A percentile compares a stretch with the other conserved stretches of the same genome.
phyloP scores from a whole-genome alignment of 2,329 filamentous ascomycete genomes.

The Paraphaeosphaeria minitans region DNA sequence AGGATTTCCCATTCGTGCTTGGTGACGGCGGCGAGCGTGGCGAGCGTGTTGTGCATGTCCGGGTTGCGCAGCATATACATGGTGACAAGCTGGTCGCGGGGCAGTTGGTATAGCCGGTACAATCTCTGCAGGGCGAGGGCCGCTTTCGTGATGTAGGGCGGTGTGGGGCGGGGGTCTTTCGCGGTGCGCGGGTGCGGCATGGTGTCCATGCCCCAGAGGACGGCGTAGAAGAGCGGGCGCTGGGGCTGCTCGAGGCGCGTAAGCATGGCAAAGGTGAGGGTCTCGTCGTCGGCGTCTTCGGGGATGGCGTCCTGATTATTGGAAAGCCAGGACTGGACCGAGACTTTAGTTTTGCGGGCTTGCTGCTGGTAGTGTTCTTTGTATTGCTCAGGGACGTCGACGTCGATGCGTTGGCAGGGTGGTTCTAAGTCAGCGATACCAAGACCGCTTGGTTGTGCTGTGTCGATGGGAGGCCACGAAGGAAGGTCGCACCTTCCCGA shows the following conservation, averaged over 20 bases:
- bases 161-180: conserved; percentile 66
- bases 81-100: conserved; percentile 83
- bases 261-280: conserved; percentile 88
- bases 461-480: conserved; percentile 82
- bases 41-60: conserved; percentile 80
- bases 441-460: conserved; percentile 58
- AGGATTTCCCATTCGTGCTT: conserved; percentile 96
- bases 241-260: conserved; percentile 80
- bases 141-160: conserved; percentile 75
- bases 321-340: conserved; percentile 87
- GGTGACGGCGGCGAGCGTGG: conserved; percentile 85
- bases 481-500: conserved; percentile 87
- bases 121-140: conserved; percentile 81
- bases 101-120: conserved; percentile 74
- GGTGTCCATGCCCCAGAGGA: conserved; percentile 66
- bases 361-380: conserved; percentile 90
- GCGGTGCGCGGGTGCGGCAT: conserved; percentile 65
- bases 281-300: conserved; percentile 92
- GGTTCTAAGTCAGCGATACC: conserved; percentile 59
- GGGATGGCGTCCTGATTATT: conserved; percentile 79
- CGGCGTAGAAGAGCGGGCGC: conserved; percentile 79
- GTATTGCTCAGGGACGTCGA: conserved; percentile 92
- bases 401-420: conserved; percentile 80
- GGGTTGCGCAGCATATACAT: conserved; percentile 86
- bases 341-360: conserved; percentile 88